phyloP scores from a whole-genome alignment of 192 early-diverging fungal species.

The Coemansia sp. region DNA sequence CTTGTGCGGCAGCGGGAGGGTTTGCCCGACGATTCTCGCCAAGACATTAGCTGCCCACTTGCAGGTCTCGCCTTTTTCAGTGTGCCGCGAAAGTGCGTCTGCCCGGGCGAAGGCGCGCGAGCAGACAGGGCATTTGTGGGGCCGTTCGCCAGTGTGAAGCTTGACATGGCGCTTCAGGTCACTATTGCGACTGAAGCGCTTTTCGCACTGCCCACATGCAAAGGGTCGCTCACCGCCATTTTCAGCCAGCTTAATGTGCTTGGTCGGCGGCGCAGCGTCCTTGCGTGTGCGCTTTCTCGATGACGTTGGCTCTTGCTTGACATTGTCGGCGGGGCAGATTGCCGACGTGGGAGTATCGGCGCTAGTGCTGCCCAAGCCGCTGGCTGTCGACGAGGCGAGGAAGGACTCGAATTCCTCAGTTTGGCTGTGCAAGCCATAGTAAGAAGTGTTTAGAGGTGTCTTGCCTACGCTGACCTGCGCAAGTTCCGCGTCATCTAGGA shows the following conservation, averaged over 20 bases:
- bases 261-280: not conserved
- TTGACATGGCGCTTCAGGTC: conserved; percentile 75
- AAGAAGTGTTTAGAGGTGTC: too few relatives aligned
- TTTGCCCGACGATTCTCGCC: conserved; percentile 1
- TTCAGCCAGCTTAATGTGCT: conserved; percentile 20
- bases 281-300: conserved; percentile 15
- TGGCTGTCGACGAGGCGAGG: too few relatives aligned
- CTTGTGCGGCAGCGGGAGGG: not conserved
- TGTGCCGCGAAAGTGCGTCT: conserved; percentile 53
- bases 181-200: conserved; percentile 76
- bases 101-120: conserved; percentile 48
- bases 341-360: not conserved
- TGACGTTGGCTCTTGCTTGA: too few relatives aligned
- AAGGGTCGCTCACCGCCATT: conserved; percentile 60
- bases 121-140: conserved; percentile 64
- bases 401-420: conserved; percentile 7
- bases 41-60: conserved; percentile 25
- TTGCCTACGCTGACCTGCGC: too few relatives aligned
- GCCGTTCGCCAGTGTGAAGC: conserved; percentile 60
- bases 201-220: conserved; percentile 64
- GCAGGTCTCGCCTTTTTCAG: conserved; percentile 50
- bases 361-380: not conserved
- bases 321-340: too few relatives aligned
- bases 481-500: too few relatives aligned
- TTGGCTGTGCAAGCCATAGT: not conserved